Conservation (phyloP, 1,139 yeast species). For the Suhomyces anneliseae region DNA sequence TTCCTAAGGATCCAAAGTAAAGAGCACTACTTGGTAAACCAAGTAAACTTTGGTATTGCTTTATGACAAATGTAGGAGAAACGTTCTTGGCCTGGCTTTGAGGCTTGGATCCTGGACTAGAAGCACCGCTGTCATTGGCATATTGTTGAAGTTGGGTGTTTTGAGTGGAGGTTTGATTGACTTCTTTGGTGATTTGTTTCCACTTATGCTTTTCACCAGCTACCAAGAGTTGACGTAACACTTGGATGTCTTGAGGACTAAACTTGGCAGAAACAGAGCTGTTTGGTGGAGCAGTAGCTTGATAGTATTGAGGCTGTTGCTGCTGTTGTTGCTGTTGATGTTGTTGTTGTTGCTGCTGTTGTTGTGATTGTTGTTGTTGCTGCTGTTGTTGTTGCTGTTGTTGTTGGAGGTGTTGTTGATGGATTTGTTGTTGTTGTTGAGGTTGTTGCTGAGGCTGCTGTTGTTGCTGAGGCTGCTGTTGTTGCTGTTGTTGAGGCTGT, state of each 20-base stretch:
- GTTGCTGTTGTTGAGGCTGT: neutral
- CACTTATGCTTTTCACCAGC: constrained; percentile 49
- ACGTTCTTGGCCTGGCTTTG: constrained; percentile 32
- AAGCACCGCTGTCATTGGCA: constrained; percentile 6
- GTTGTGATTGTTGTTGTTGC: constrained; percentile 12
- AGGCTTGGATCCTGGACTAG: constrained; percentile 10
- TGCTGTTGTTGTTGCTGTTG: constrained; percentile 9
- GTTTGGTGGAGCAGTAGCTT: constrained; percentile 7
- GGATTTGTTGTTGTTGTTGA: constrained; percentile 7
- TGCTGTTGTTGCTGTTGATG: constrained; percentile 8
- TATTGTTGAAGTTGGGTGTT: constrained; percentile 9
- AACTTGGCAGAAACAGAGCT: constrained; percentile 25
- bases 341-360: constrained; percentile 13
- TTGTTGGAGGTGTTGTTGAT: constrained; percentile 6
- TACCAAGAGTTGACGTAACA: constrained; percentile 38
- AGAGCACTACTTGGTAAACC: constrained; percentile 43
- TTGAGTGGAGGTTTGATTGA: constrained; percentile 29
- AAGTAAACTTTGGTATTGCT: constrained; percentile 42
- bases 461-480: neutral
- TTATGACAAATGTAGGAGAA: constrained; percentile 46
- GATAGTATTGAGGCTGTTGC: constrained; percentile 7
- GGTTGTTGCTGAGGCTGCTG: constrained; percentile 1
- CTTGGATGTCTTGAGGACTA: constrained; percentile 38
- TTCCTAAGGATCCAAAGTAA: constrained; percentile 42
- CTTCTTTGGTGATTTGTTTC: constrained; percentile 49